These are phyloP conservation scores for Vitis hybrid DNA, from an alignment of 177 flowering plant genomes.

Conservation along the genomic window DNA sequence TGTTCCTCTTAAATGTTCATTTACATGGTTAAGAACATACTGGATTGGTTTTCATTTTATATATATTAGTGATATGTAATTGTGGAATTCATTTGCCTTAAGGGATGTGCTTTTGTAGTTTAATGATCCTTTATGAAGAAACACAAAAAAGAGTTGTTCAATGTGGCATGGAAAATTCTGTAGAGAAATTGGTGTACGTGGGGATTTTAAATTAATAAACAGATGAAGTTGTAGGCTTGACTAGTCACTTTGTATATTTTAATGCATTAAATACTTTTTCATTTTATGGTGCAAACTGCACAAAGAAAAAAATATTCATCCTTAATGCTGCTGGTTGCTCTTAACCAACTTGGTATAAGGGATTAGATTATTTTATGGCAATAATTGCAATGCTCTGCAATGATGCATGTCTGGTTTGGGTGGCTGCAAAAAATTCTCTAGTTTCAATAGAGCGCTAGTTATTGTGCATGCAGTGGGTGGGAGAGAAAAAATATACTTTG, in stretches of 20 bases:
- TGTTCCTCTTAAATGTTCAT: no score
- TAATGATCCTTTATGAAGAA: no score
- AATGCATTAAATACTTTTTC: not conserved
- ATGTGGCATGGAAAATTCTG: not conserved
- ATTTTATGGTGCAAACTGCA: not conserved
- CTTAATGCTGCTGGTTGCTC: not conserved
- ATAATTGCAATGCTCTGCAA: not conserved
- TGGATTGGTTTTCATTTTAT: no score
- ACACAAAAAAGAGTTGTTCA: no score
- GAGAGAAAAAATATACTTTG: constrained; percentile 12
- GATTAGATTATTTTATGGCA: not conserved
- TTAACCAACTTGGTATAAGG: not conserved
- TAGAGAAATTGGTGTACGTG: not conserved
- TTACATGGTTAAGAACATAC: no score
- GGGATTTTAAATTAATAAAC: not conserved
- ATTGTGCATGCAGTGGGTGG: constrained; percentile 18
- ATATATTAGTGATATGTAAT: no score
- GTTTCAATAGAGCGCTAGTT: constrained; percentile 23
- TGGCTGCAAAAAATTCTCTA: constrained; percentile 8
- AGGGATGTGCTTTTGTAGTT: no score
- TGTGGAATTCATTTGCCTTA: no score
- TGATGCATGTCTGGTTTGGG: not conserved
- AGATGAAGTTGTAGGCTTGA: not conserved
- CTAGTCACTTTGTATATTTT: not conserved
- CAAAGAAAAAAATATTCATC: not conserved